phyloP scores from a whole-genome alignment of 108 stramenopile species.

The Stephanodiscus minutulus region DNA sequence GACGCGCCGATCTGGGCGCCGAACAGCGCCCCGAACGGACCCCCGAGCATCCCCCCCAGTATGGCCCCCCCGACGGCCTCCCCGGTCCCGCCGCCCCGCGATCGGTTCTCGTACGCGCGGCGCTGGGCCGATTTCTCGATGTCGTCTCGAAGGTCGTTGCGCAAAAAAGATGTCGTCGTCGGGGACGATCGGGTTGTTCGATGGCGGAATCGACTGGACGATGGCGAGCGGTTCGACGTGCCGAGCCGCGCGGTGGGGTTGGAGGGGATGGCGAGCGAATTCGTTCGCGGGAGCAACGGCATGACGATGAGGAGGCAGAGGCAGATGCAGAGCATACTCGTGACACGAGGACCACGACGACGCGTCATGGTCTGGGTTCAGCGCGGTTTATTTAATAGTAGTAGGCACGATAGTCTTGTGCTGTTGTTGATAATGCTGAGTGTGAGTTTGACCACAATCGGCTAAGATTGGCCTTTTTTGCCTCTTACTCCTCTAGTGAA shows the following conservation, averaged over 20 bases:
- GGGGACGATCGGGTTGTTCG: background rate
- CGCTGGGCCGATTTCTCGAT: conserved; percentile 41
- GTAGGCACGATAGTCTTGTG: too few relatives aligned
- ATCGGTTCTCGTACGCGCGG: conserved; percentile 36
- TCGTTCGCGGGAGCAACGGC: background rate
- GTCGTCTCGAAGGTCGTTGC: conserved; percentile 42
- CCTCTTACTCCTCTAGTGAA: too few relatives aligned
- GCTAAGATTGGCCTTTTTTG: too few relatives aligned
- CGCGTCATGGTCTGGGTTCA: background rate
- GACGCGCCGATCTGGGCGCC: conserved; percentile 77
- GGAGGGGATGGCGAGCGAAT: background rate
- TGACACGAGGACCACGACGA: background rate
- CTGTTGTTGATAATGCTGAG: too few relatives aligned
- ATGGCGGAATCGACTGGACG: background rate
- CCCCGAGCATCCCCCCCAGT: conserved; percentile 70
- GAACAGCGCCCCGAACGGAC: conserved; percentile 84
- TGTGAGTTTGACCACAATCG: too few relatives aligned
- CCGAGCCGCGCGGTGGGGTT: background rate
- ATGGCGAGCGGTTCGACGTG: too few relatives aligned
- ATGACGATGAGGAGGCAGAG: background rate
- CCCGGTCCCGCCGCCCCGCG: conserved; percentile 48
- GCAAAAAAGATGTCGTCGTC: conserved; percentile 6
- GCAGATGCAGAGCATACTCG: background rate
- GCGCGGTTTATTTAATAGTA: background rate
- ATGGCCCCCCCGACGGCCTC: conserved; percentile 76